phyloP scores from a whole-genome alignment of 2,329 filamentous ascomycete species.

The Xylaria sp. region DNA sequence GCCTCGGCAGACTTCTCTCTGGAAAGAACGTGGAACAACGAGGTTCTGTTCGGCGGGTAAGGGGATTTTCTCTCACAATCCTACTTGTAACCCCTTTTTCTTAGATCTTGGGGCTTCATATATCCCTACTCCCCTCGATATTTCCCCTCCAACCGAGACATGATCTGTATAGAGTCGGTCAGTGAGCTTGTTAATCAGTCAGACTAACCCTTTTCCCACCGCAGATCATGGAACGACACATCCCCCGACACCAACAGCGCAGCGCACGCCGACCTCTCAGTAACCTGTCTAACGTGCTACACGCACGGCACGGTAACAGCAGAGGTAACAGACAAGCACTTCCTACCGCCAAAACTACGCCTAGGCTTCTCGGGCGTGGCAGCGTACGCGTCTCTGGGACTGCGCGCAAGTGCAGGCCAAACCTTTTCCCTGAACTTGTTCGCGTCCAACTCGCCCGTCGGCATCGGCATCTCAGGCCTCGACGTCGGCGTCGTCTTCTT shows the following conservation, averaged over 20 bases:
- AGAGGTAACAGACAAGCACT: slow-evolving; percentile 24
- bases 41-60: slow-evolving; percentile 36
- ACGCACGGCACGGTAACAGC: slow-evolving; percentile 34
- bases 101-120: neutral
- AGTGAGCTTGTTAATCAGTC: too few relatives aligned
- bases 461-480: slow-evolving; percentile 34
- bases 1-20: slow-evolving; percentile 32
- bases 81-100: neutral
- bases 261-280: slow-evolving; percentile 24
- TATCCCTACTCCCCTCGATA: neutral
- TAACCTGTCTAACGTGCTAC: slow-evolving; percentile 30
- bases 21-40: slow-evolving; percentile 33
- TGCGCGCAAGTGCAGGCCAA: slow-evolving; percentile 12
- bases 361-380: slow-evolving; percentile 24
- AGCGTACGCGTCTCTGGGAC: slow-evolving; percentile 25
- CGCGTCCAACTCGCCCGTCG: slow-evolving; percentile 28
- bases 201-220: slow-evolving; percentile 2
- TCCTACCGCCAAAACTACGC: slow-evolving; percentile 21
- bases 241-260: slow-evolving; percentile 2
- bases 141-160: neutral
- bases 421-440: slow-evolving; percentile 36
- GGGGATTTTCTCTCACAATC: neutral
- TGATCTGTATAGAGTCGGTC: neutral
- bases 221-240: slow-evolving; percentile 20
- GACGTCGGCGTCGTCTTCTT: slow-evolving; percentile 36